These are phyloP conservation scores for Kwoniella heveanensis DNA, from an alignment of 768 basidiomycete species.

Conservation along the genomic window DNA sequence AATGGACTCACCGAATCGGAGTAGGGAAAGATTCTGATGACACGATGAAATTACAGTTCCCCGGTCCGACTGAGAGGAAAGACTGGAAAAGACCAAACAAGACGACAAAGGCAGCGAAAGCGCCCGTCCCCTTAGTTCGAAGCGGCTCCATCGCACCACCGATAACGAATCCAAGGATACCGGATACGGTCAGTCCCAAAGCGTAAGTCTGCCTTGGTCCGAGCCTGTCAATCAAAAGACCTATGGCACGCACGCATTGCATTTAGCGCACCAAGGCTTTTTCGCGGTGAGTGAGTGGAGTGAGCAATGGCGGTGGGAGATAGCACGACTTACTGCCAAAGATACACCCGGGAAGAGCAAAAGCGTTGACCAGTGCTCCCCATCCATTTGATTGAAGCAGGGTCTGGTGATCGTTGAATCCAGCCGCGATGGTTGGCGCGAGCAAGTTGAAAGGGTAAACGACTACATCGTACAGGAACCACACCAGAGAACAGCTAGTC, in stretches of 20 bases:
- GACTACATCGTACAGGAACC: slow-evolving; percentile 8
- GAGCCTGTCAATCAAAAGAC: slow-evolving; percentile 9
- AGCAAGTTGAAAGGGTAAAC: slow-evolving; percentile 12
- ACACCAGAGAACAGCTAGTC: slow-evolving; percentile 8
- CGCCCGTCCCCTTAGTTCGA: slow-evolving; percentile 3
- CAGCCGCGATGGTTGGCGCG: slow-evolving; percentile 8
- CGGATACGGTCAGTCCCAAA: slow-evolving; percentile 2
- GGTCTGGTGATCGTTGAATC: slow-evolving; percentile 2
- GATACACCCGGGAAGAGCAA: slow-evolving; percentile 11
- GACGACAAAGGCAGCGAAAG: slow-evolving; percentile 10
- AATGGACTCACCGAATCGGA: slow-evolving; percentile 9
- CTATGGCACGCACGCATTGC: not conserved
- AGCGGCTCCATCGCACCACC: slow-evolving; percentile 15
- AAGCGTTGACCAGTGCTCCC: slow-evolving; percentile 3
- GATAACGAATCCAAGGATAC: slow-evolving; percentile 9
- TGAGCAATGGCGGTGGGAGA: too few species aligned
- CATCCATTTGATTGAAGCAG: slow-evolving; percentile 4
- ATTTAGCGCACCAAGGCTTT: too few species aligned
- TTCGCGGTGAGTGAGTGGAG: too few species aligned
- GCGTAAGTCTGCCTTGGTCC: slow-evolving; percentile 11
- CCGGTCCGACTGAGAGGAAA: slow-evolving; percentile 11
- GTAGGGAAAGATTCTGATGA: slow-evolving; percentile 11
- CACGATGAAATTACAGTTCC: slow-evolving; percentile 7
- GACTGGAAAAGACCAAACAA: slow-evolving; percentile 10
- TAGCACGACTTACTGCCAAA: slow-evolving; percentile 9